phyloP scores from a whole-genome alignment of 2,329 filamentous ascomycete genomes.

The Penicillium sp. region DNA sequence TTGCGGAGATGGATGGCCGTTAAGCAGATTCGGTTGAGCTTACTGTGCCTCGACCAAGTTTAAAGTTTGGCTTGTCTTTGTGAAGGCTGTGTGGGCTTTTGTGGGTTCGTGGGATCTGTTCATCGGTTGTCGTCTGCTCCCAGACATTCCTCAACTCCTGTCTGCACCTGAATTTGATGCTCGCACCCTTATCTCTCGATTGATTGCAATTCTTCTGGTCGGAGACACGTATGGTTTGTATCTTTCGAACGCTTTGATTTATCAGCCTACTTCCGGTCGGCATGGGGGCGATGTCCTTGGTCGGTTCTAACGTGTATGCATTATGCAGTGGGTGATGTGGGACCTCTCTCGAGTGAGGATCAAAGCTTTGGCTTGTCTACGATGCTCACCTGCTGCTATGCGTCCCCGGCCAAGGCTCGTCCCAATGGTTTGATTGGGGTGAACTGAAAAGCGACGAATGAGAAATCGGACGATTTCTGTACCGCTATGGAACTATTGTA shows the following conservation, averaged over 20 bases:
- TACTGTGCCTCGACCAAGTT: constrained; percentile 6
- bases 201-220: constrained; percentile 10
- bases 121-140: constrained; percentile 9
- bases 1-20: constrained; percentile 26
- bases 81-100: constrained; percentile 12
- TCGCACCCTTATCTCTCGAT: not conserved
- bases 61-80: constrained; percentile 9
- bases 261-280: constrained; percentile 1
- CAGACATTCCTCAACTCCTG: constrained; percentile 18
- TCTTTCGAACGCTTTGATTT: constrained; percentile 10
- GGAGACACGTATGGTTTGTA: constrained; percentile 4
- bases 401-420: constrained; percentile 6
- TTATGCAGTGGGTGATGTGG: constrained; percentile 46
- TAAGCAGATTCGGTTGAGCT: constrained; percentile 14
- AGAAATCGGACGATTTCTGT: constrained; percentile 12
- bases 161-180: not conserved
- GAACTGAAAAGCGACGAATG: constrained; percentile 16
- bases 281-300: not conserved
- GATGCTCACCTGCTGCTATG: constrained; percentile 27
- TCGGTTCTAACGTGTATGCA: constrained; percentile 17
- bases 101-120: constrained; percentile 14
- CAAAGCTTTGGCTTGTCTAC: constrained; percentile 90
- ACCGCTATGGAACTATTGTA: constrained; percentile 9
- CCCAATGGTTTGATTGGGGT: constrained; percentile 9
- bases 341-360: constrained; percentile 92